Base-by-base conservation (phyloP, 2,329 filamentous ascomycete genomes). In the Hymenoscyphus occultus region DNA sequence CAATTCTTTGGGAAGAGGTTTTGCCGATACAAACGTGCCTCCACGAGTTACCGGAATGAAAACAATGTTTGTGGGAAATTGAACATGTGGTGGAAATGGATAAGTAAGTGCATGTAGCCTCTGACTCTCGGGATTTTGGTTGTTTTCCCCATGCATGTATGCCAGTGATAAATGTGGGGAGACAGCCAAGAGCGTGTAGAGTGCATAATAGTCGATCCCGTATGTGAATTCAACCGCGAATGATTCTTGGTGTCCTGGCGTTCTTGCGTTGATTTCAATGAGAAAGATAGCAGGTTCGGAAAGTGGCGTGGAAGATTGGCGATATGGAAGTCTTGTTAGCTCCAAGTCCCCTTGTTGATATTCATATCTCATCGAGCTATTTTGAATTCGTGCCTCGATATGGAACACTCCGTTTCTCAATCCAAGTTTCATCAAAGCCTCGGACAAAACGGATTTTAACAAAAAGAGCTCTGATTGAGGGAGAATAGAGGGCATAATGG, bases 321-420 rank as follows among this genome's bases (percentile, higher is more conserved):
- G 72, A 28, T 28, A 28, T 28, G 28, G 28, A 28, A 3, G 28
- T 28, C 3, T 28, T 28, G 28, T 28, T 13, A 68, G 1, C 5
- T 70, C 22, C 1, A 66, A 3, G 6, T 7, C 22, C 22, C 31
- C 66, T 61, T 69, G 62, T 9, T 63, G 32, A 9, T 57, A 51
- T 10, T 10, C 56, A 51, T 68, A 74, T 51, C 65, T 51, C 66
- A 71, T 71, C 9, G 16, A 28, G 5, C 74, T 75, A 56, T 70
- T 65, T 35, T 67, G 12, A 1, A 75, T 62, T 13, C 74, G 72
- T 10, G 72, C 74, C 69, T 76, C 74, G 14, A 70, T 31, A 61
- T 76, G 74, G 60, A 71, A 75, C 19, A 75, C 60, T 3, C 74
- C 74, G 39, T 32, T 58, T 5, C 58, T 39, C 56, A 76, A 73